Evolutionary conservation across 2,329 filamentous ascomycete species (phyloP).

Genomic region (Penicillium aurantiogriseum): DNA sequence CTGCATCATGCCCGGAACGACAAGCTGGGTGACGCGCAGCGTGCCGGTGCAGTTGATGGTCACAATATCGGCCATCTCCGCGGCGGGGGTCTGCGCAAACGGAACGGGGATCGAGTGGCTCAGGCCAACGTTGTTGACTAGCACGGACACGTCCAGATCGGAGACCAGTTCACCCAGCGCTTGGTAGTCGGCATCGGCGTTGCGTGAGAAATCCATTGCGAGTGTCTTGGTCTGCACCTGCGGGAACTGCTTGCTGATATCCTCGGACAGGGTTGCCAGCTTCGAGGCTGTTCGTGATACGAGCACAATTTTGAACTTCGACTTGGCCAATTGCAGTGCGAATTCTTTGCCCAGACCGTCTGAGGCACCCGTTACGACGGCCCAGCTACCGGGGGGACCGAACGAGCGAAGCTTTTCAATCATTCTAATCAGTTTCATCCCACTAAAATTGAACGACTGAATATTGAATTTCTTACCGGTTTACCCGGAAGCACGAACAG

Average conservation of each 20-base stretch:
- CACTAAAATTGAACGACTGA: neutral
- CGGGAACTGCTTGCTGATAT: slow-evolving; percentile 68
- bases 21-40: slow-evolving; percentile 78
- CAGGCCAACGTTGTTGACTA: slow-evolving; percentile 96
- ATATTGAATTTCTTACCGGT: slow-evolving; percentile 39
- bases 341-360: slow-evolving; percentile 98
- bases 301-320: slow-evolving; percentile 92
- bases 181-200: slow-evolving; percentile 77
- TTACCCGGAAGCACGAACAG: slow-evolving; percentile 63
- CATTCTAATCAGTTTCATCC: slow-evolving; percentile 15
- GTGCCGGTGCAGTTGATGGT: slow-evolving; percentile 94
- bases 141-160: slow-evolving; percentile 75
- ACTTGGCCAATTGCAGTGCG: slow-evolving; percentile 80
- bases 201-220: slow-evolving; percentile 86
- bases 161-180: slow-evolving; percentile 66
- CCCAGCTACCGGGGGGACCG: slow-evolving; percentile 89
- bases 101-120: slow-evolving; percentile 90
- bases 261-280: slow-evolving; percentile 70
- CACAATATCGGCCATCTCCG: slow-evolving; percentile 86
- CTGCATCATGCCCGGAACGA: slow-evolving; percentile 79
- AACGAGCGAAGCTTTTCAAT: slow-evolving; percentile 73
- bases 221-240: slow-evolving; percentile 71
- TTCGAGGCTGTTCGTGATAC: slow-evolving; percentile 95
- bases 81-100: slow-evolving; percentile 73
- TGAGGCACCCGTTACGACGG: slow-evolving; percentile 88